A percentile compares a stretch with the other conserved stretches of the same genome.
Evolutionary conservation across 139 green algal species (phyloP).

Genomic region (Asterochloris erici): DNA sequence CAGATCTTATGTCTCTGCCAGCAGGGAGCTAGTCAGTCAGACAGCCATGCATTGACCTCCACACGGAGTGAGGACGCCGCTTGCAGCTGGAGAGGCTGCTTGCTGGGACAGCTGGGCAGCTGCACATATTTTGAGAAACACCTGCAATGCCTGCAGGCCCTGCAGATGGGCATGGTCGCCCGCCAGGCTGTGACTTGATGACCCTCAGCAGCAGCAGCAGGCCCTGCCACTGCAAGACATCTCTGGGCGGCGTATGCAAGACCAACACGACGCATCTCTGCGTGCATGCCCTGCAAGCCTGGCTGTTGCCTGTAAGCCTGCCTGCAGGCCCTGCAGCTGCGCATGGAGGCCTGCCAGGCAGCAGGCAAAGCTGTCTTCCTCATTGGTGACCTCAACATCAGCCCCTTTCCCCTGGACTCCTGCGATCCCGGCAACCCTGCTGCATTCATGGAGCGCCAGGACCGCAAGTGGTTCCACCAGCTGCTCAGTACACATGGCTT

Average conservation of each 20-base stretch:
- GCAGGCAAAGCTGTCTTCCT: constrained; percentile 48
- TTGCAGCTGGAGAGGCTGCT: too few species aligned
- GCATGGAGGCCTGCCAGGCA: constrained; percentile 27
- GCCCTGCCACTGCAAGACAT: too few species aligned
- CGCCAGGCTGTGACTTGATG: constrained; percentile 30
- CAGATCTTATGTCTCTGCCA: too few species aligned
- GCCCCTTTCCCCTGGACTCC: constrained; percentile 34
- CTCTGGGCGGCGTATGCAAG: too few species aligned
- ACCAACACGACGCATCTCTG: too few species aligned
- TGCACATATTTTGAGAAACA: too few species aligned
- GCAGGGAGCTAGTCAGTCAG: too few species aligned
- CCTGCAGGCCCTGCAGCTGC: constrained; percentile 33
- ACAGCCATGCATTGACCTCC: too few species aligned
- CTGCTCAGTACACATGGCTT: constrained; percentile 27
- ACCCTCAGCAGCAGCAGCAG: constrained; percentile 17
- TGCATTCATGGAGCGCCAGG: constrained; percentile 5
- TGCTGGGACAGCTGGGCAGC: neutral
- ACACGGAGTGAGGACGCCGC: too few species aligned
- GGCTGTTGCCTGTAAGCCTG: neutral
- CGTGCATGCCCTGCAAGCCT: too few species aligned
- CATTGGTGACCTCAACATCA: constrained; percentile 73
- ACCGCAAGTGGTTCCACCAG: constrained; percentile 31
- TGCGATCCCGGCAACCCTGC: constrained; percentile 21
- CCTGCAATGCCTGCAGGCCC: constrained; percentile 11
- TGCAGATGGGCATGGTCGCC: constrained; percentile 31